Percentiles rank a stretch among this genome's conserved stretches.
Conservation (phyloP, 805 yeast species). For the Candida hungchunana region DNA sequence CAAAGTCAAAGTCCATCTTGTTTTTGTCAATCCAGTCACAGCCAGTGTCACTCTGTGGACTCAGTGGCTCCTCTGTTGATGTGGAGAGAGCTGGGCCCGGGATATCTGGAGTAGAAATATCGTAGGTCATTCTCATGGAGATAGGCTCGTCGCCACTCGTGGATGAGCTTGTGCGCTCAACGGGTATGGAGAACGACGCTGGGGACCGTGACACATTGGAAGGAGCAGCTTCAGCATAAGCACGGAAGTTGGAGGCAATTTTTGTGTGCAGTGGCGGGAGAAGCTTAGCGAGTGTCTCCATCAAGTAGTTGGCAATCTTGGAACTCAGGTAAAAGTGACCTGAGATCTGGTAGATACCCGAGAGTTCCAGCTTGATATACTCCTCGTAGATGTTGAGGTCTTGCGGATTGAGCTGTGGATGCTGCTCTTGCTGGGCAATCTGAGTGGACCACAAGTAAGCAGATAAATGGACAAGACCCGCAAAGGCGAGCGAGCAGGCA, state of each 20-base stretch:
- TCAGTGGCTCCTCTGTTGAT: constrained; percentile 7
- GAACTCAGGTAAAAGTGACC: constrained; percentile 48
- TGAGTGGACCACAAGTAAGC: constrained; percentile 51
- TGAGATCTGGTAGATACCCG: constrained; percentile 46
- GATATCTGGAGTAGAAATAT: constrained; percentile 10
- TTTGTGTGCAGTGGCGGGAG: constrained; percentile 38
- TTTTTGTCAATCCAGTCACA: constrained; percentile 56
- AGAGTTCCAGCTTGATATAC: constrained; percentile 44
- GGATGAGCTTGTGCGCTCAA: background rate
- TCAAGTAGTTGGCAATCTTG: constrained; percentile 42
- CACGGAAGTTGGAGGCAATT: constrained; percentile 31
- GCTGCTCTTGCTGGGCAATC: constrained; percentile 19
- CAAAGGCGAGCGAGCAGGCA: constrained; percentile 52
- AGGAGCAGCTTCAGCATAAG: constrained; percentile 11
- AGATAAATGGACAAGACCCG: constrained; percentile 47
- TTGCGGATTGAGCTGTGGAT: constrained; percentile 22
- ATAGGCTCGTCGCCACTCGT: background rate
- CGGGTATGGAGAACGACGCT: constrained; percentile 1
- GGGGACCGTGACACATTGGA: constrained; percentile 10
- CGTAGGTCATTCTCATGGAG: constrained; percentile 12
- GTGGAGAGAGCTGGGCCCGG: too few relatives aligned
- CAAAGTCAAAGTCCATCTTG: constrained; percentile 34
- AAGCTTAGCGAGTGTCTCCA: constrained; percentile 40
- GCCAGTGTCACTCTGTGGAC: constrained; percentile 39
- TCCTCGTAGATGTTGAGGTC: constrained; percentile 44